These are phyloP conservation scores for Linnemannia hyalina DNA, from an alignment of 192 early-diverging fungal genomes.

Conservation along the genomic window DNA sequence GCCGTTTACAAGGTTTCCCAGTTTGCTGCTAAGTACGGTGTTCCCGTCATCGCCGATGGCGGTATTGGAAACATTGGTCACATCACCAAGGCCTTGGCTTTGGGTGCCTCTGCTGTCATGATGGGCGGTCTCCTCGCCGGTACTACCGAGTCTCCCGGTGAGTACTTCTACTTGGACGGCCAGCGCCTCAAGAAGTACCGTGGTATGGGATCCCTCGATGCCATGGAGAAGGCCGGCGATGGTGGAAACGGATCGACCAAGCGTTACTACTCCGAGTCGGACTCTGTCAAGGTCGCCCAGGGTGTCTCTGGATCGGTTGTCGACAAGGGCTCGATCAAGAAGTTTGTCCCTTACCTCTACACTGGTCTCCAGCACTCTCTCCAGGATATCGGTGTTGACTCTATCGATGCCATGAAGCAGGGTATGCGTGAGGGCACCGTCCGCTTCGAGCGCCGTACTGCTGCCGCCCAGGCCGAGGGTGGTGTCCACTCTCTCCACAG, in stretches of 20 bases:
- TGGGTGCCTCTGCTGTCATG: conserved; percentile 98
- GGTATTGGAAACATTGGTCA: conserved; percentile 98
- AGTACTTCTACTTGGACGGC: conserved; percentile 98
- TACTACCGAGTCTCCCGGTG: conserved; percentile 95
- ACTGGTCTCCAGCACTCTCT: conserved; percentile 97
- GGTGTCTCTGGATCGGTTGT: conserved; percentile 98
- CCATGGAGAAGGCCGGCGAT: conserved; percentile 87
- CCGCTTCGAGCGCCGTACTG: conserved; percentile 95
- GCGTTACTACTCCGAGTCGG: conserved; percentile 98
- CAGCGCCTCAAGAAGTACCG: conserved; percentile 98
- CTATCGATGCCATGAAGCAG: conserved; percentile 75
- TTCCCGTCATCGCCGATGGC: conserved; percentile 97
- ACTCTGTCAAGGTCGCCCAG: conserved; percentile 98
- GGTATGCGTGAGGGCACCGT: conserved; percentile 79
- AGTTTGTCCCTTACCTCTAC: conserved; percentile 91
- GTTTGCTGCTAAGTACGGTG: conserved; percentile 92
- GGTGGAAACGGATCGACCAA: conserved; percentile 83
- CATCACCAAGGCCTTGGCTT: conserved; percentile 94
- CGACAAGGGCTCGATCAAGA: conserved; percentile 96
- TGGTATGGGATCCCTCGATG: conserved; percentile 98
- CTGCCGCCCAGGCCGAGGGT: conserved; percentile 96
- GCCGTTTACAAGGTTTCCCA: conserved; percentile 97
- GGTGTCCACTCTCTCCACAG: conserved; percentile 83
- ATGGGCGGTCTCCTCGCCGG: conserved; percentile 98
- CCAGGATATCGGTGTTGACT: conserved; percentile 94